Percentiles rank a stretch among this genome's conserved stretches.
phyloP scores from a whole-genome alignment of 2,329 filamentous ascomycete genomes.

The Monilinia vaccinii-corymbosi region DNA sequence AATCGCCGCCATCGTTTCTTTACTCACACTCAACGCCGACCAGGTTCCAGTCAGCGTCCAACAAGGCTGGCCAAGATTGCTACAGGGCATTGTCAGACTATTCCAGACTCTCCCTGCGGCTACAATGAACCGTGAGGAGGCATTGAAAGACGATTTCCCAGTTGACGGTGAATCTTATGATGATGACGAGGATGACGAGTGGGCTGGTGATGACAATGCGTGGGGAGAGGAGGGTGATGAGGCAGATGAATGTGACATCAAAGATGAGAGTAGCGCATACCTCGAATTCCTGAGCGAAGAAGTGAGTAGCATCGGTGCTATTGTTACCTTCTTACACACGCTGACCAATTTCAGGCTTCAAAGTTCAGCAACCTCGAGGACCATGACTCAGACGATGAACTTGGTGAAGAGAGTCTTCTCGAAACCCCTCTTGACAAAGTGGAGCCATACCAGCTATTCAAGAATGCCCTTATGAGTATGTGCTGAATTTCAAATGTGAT shows the following conservation, averaged over 20 bases:
- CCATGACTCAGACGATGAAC: slow-evolving; percentile 72
- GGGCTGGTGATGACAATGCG: slow-evolving; percentile 72
- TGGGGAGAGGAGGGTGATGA: slow-evolving; percentile 68
- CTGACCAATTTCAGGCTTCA: slow-evolving; percentile 50
- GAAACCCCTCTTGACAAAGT: slow-evolving; percentile 93
- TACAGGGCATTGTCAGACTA: slow-evolving; percentile 74
- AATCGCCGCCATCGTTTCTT: slow-evolving; percentile 82
- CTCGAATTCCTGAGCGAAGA: slow-evolving; percentile 94
- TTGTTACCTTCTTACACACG: not conserved
- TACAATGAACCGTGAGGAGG: slow-evolving; percentile 85
- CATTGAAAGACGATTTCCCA: slow-evolving; percentile 77
- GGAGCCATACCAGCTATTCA: slow-evolving; percentile 88
- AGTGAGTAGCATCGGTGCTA: slow-evolving; percentile 36
- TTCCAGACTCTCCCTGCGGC: slow-evolving; percentile 88
- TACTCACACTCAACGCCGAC: slow-evolving; percentile 69
- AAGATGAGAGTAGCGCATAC: slow-evolving; percentile 89
- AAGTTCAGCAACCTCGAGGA: slow-evolving; percentile 67
- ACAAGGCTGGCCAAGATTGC: slow-evolving; percentile 85
- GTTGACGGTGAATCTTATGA: slow-evolving; percentile 53
- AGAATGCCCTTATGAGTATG: slow-evolving; percentile 72
- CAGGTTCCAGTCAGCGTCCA: slow-evolving; percentile 89
- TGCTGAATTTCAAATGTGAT: not conserved
- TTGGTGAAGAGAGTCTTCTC: slow-evolving; percentile 86
- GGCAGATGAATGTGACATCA: slow-evolving; percentile 49
- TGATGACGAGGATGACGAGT: slow-evolving; percentile 63